Evolutionary conservation across 1,139 yeast species (phyloP).

Genomic region (Kluyveromyces sp.): DNA sequence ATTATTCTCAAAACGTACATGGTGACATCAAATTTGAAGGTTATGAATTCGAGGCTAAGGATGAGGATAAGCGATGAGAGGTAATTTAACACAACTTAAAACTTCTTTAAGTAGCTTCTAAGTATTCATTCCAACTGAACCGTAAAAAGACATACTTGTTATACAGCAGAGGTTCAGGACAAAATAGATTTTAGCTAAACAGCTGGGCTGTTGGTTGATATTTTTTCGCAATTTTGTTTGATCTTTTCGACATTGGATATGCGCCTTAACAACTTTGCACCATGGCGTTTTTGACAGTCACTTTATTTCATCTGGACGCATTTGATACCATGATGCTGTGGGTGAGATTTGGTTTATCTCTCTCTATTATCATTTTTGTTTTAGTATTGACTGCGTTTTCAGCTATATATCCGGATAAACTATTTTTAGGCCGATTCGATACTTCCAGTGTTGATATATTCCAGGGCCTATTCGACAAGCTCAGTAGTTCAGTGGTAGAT

Average conservation of each 20-base stretch:
- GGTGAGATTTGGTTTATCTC: constrained; percentile 18
- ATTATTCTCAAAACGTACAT: background rate
- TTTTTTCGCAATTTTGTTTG: too few relatives aligned
- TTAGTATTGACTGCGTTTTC: constrained; percentile 20
- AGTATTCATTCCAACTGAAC: too few relatives aligned
- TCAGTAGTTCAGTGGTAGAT: constrained; percentile 19
- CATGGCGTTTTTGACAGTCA: constrained; percentile 16
- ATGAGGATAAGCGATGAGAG: background rate
- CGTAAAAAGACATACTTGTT: too few relatives aligned
- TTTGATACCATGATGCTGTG: constrained; percentile 19
- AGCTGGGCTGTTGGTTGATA: too few relatives aligned
- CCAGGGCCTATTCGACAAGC: constrained; percentile 20
- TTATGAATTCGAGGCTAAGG: too few relatives aligned
- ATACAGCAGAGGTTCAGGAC: too few relatives aligned
- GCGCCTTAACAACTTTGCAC: background rate
- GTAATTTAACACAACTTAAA: background rate
- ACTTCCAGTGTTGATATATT: constrained; percentile 22
- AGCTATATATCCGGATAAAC: constrained; percentile 12
- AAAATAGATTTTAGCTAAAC: too few relatives aligned
- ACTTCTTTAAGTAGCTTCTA: too few relatives aligned
- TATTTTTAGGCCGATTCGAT: constrained; percentile 20
- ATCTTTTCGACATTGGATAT: too few relatives aligned
- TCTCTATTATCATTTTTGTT: constrained; percentile 16
- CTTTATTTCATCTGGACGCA: constrained; percentile 12
- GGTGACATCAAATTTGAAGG: background rate